A percentile compares a stretch with the other conserved stretches of the same genome.
phyloP scores from a whole-genome alignment of 1,284 basidiomycete species.

The Grifola frondosa region DNA sequence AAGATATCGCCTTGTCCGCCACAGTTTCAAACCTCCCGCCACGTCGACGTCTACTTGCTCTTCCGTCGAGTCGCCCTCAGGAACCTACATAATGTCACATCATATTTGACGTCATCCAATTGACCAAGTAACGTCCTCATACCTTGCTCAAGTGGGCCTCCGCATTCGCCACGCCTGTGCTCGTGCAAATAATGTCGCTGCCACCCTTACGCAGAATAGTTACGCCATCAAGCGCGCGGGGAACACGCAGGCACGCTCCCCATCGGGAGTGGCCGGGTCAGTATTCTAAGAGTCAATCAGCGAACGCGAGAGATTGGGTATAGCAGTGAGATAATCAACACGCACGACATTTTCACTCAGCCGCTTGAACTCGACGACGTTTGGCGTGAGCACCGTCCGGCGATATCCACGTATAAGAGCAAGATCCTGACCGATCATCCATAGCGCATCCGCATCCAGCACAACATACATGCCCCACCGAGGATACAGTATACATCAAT shows the following conservation, averaged over 20 bases:
- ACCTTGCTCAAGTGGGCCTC: constrained; percentile 28
- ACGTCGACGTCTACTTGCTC: constrained; percentile 66
- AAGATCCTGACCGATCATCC: constrained; percentile 75
- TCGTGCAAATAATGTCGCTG: constrained; percentile 66
- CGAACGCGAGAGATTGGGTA: too few relatives aligned
- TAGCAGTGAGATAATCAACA: constrained; percentile 7
- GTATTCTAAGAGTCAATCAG: constrained; percentile 48
- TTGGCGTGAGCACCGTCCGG: constrained; percentile 87
- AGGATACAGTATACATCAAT: too few relatives aligned
- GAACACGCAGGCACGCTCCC: constrained; percentile 61
- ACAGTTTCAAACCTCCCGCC: constrained; percentile 84
- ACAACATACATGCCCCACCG: constrained; percentile 92
- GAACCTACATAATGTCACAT: constrained; percentile 23
- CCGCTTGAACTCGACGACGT: constrained; percentile 91
- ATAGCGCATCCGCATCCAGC: constrained; percentile 90
- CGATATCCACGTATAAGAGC: constrained; percentile 78
- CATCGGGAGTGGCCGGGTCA: constrained; percentile 46
- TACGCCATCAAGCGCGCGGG: constrained; percentile 78
- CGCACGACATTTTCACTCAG: constrained; percentile 73
- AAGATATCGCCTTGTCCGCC: constrained; percentile 97
- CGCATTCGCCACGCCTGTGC: constrained; percentile 57
- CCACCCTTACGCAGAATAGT: constrained; percentile 90
- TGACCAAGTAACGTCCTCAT: neutral
- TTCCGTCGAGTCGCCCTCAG: constrained; percentile 40
- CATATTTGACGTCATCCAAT: too few relatives aligned